Conservation (phyloP, 129 eudicot species). For the Centella asiatica region DNA sequence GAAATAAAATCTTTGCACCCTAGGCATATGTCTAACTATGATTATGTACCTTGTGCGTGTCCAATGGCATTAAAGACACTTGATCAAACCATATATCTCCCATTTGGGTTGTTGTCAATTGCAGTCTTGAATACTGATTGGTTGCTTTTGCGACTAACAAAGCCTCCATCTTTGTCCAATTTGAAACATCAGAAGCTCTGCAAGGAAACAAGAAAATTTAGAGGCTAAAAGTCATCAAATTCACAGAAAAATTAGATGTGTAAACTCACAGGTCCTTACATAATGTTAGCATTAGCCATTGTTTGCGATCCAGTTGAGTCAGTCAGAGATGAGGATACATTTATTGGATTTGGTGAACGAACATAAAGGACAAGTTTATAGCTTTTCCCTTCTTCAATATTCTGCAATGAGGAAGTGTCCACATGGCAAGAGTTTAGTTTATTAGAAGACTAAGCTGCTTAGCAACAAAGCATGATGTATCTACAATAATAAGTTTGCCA, state of each 20-base stretch:
- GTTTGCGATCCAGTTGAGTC: conserved; percentile 49
- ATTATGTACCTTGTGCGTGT: conserved; percentile 59
- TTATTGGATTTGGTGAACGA: conserved; percentile 41
- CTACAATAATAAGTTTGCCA: neutral
- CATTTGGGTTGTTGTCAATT: conserved; percentile 47
- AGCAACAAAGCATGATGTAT: neutral
- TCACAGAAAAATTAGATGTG: neutral
- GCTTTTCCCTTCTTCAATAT: conserved; percentile 67
- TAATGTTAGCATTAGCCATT: conserved; percentile 42
- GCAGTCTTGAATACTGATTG: conserved; percentile 59
- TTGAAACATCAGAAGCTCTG: conserved; percentile 59
- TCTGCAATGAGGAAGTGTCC: conserved; percentile 36
- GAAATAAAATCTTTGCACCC: no score
- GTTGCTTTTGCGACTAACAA: conserved; percentile 48
- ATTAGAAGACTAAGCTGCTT: neutral
- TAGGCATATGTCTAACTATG: neutral
- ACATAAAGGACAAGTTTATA: conserved; percentile 55
- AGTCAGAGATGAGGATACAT: conserved; percentile 44
- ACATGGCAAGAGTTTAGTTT: neutral
- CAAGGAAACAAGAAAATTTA: conserved; percentile 4
- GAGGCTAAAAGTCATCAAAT: neutral
- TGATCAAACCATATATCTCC: conserved; percentile 97
- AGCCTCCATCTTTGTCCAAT: conserved; percentile 64
- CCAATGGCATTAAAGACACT: conserved; percentile 82
- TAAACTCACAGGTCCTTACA: conserved; percentile 30